Evolutionary conservation across 495 filamentous ascomycete species (phyloP), one percentile per base, ranked within the genome.

Genomic region (Penicillium macrosclerotiorum): DNA sequence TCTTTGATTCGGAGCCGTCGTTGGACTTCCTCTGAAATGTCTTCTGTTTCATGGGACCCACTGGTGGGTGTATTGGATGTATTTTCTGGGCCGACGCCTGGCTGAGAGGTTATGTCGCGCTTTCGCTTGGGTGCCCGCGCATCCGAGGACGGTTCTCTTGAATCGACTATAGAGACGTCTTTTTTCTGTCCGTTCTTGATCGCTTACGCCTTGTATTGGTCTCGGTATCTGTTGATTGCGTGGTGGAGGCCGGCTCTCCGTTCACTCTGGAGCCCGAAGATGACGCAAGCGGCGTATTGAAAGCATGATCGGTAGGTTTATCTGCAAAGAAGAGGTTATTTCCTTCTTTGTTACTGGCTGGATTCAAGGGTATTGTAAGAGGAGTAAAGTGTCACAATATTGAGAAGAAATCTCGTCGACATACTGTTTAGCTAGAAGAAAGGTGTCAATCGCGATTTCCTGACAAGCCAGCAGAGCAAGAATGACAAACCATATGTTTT

Each of bases 11-110:
- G 44, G 6, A 75, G 48, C 24, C 72, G 55, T 26, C 67, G 59
- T 42, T 70, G 67, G 3, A 75, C 72, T 27, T 73, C 69, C 16
- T 62, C 65, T 0, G 72, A 75, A 24, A 75, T 75, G 38, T 75
- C 72, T 38, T 75, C 72, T 19, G 68, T 72, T n/a, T 69, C 68
- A n/a, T 54, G 18, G 14, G 64, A 52, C 7, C n/a, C n/a, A n/a
- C 25, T 18, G 22, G 45, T 17, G 24, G 40, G 49, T 31, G 51
- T 43, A 18, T 46, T 19, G 19, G 44, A 42, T 16, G 26, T 5
- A 30, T n/a, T 30, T 41, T 60, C 60, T 17, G 60, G 54, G 34
- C 58, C 48, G 13, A 7, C 23, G 3, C 46, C 52, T 6, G 62
- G 31, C 47, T 36, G 6, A 49, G 54, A 26, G 6, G 11, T 30